Conservation (phyloP, 1,139 yeast species). For the Taphrina communis region DNA sequence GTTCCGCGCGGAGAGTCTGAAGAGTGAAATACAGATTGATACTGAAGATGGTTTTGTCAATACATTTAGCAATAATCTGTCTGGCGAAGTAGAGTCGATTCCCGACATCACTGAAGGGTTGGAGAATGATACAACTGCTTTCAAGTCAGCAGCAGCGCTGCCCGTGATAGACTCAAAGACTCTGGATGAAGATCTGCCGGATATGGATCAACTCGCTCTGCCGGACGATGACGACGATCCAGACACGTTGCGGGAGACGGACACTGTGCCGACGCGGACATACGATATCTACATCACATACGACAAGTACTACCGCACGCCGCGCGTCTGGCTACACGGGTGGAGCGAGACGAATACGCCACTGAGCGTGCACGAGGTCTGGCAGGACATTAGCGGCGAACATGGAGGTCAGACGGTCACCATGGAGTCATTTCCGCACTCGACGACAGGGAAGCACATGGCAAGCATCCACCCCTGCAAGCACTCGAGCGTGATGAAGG, state of each 20-base stretch:
- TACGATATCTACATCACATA: conserved; percentile 90
- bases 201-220: conserved; percentile 55
- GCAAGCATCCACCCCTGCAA: conserved; percentile 96
- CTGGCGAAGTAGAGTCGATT: conserved; percentile 31
- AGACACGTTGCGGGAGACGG: conserved; percentile 52
- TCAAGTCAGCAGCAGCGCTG: conserved; percentile 52
- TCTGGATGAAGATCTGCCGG: conserved; percentile 51
- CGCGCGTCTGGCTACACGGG: conserved; percentile 90
- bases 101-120: conserved; percentile 45
- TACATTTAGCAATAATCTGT: conserved; percentile 14
- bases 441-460: conserved; percentile 73
- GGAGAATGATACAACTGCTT: conserved; percentile 39
- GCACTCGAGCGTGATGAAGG: conserved; percentile 93
- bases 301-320: conserved; percentile 94
- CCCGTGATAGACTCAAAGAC: conserved; percentile 52
- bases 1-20: conserved; percentile 21
- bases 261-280: conserved; percentile 60
- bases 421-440: conserved; percentile 82
- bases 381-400: conserved; percentile 89
- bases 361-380: conserved; percentile 84
- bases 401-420: conserved; percentile 96
- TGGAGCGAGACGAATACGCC: conserved; percentile 85
- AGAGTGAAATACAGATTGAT: conserved; percentile 29
- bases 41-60: conserved; percentile 27
- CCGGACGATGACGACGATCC: conserved; percentile 56